Base-by-base conservation (phyloP, 2,329 filamentous ascomycete genomes). In the Talaromyces funiculosus region DNA sequence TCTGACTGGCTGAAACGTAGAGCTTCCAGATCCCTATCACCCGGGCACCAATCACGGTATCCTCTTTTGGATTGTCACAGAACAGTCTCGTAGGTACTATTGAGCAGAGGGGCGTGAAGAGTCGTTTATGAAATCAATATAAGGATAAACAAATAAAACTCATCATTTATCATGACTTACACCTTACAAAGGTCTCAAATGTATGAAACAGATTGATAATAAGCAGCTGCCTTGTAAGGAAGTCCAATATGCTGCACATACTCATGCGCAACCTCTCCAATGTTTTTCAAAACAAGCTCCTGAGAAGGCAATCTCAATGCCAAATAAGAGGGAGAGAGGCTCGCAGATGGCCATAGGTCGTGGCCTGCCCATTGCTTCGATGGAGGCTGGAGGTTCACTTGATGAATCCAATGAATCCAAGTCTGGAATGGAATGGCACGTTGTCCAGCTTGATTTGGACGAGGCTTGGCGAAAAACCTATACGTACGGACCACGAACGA, bases 331-430 rank as follows among this genome's bases (percentile, higher is more conserved):
- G 14, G 1, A 29, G 43, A 47, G 26, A 7, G 6, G 14, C 43
- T 26, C 14, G 14, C 6, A 31, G 16, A 29, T n/a, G 24, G 43
- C 43, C 43, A 49, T 49, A 31, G 16, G 18, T 31, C 45, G 18
- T 49, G 45, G n/a, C 26, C 45, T 12, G 26, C 45, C 45, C 24
- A 47, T 26, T 31, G 45, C 45, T 49, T 29, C 4, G 26, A 10
- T 49, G 45, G 31, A 4, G 26, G 45, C 45, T 31, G 45, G 22
- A 47, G 43, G 8, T 49, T 18, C 22, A 31, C 26, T 49, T 49
- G 45, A 49, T 54, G 51, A 7, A 54, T 53, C 45, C 35, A 53
- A 16, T 33, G 22, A 33, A 59, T 37, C 57, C 57, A 59, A 20
- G 57, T 59, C 33, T 53, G 35, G 29, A 53, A 59, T 35, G 33